These are phyloP conservation scores for Macrophomina pseudophaseolina DNA, from an alignment of 2,329 filamentous ascomycete species.

Conservation along the genomic window DNA sequence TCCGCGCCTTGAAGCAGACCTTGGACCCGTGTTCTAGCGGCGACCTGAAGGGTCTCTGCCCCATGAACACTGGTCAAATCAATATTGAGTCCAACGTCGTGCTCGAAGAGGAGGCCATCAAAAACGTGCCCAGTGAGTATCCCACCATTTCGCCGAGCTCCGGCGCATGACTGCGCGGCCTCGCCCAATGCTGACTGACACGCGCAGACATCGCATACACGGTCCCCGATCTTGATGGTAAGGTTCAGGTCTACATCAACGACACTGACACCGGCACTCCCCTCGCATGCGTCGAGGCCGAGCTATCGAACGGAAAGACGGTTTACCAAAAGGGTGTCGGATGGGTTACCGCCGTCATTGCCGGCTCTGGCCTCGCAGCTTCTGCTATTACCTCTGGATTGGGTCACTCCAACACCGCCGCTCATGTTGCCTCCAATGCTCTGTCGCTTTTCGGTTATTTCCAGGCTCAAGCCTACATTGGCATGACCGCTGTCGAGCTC, in stretches of 20 bases:
- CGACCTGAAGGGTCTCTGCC: slow-evolving; percentile 76
- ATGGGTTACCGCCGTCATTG: slow-evolving; percentile 87
- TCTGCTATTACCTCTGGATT: slow-evolving; percentile 89
- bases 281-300: slow-evolving; percentile 85
- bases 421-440: slow-evolving; percentile 91
- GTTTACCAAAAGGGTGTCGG: slow-evolving; percentile 88
- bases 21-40: slow-evolving; percentile 77
- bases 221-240: slow-evolving; percentile 89
- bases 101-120: slow-evolving; percentile 62
- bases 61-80: slow-evolving; percentile 86
- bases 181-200: slow-evolving; percentile 29
- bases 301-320: slow-evolving; percentile 88
- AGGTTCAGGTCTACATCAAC: slow-evolving; percentile 81
- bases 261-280: slow-evolving; percentile 65
- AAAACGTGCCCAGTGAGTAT: slow-evolving; percentile 68
- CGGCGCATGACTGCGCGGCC: neutral
- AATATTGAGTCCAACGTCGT: slow-evolving; percentile 73
- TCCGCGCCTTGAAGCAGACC: slow-evolving; percentile 67
- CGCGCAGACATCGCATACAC: slow-evolving; percentile 74
- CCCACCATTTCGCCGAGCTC: neutral
- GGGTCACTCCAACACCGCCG: slow-evolving; percentile 91
- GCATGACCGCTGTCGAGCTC: slow-evolving; percentile 78
- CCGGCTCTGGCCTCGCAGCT: slow-evolving; percentile 79
- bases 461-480: slow-evolving; percentile 90
- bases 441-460: slow-evolving; percentile 95